Evolutionary conservation across 2,329 filamentous ascomycete species (phyloP), one percentile per base, ranked within the genome.

Genomic region (Fonsecaea pedrosoi): DNA sequence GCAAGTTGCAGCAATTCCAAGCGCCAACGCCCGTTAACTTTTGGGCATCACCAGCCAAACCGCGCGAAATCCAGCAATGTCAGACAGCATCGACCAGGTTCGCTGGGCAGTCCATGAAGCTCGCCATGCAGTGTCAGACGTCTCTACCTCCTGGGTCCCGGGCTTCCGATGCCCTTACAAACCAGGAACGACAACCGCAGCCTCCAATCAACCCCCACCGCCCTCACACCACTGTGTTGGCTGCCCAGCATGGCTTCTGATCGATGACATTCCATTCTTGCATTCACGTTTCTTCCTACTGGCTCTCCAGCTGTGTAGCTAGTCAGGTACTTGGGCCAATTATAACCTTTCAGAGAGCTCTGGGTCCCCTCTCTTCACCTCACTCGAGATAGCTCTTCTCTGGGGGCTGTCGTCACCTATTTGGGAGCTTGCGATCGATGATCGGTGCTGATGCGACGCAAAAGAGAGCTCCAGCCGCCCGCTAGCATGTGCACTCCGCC

Each of bases 311-410:
- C 50, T 42, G 57, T 38, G 38, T 50, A 50, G 18, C 32, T 58
- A 48, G 40, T 54, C 66, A 68, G 66, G 66, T 63, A 68, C 66
- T 68, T 13, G 4, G 53, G 34, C 57, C 66, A 68, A 68, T 68
- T 62, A 61, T 42, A 40, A 35, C 42, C 32, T 35, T 45, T 3
- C 40, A 18, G 35, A 25, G n/a, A 60, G 60, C 57, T 48, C 1
- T 45, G 32, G 32, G 32, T 45, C 15, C 59, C 42, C 40, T 12
- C 38, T 40, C 42, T 18, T 45, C 40, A 54, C 59, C 50, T 57
- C 32, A 56, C 38, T 37, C 35, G 54, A 62, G 45, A 48, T 30
- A 54, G 45, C 34, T 37, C 38, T 40, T 4, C 38, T 50, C 21
- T 60, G 37, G 55, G 35, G 60, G 50, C 34, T 58, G 34, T 42